Evolutionary conservation across 257 asterid species (phyloP).

Genomic region (Nicotiana otophora): DNA sequence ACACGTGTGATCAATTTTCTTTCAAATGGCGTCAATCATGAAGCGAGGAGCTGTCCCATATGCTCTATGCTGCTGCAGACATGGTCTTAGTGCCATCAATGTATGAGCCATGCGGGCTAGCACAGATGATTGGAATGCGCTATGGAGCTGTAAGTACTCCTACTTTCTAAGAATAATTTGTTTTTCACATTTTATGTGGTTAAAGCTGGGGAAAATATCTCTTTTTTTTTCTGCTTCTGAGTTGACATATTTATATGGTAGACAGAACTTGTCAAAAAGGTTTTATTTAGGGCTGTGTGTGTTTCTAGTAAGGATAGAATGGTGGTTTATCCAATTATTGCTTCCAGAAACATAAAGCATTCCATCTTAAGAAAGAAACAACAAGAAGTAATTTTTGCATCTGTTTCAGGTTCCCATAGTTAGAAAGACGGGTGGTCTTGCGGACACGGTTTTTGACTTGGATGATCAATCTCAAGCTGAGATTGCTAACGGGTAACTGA

Average conservation of each 20-base stretch:
- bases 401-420: constrained; percentile 69
- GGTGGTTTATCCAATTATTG: constrained; percentile 8
- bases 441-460: constrained; percentile 84
- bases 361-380: neutral
- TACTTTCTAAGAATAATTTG: neutral
- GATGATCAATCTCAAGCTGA: constrained; percentile 58
- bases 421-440: constrained; percentile 88
- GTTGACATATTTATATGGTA: neutral
- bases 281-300: constrained; percentile 4
- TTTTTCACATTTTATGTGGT: neutral
- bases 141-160: constrained; percentile 68
- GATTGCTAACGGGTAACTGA: constrained; percentile 57
- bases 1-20: neutral
- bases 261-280: neutral
- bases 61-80: constrained; percentile 93
- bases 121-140: constrained; percentile 96
- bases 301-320: neutral
- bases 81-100: constrained; percentile 91
- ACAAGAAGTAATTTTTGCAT: neutral
- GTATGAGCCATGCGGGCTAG: constrained; percentile 91
- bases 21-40: constrained; percentile 17
- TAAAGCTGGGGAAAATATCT: neutral
- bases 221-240: neutral
- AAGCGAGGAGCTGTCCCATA: constrained; percentile 93
- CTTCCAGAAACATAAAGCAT: neutral